phyloP scores from a whole-genome alignment of 2,329 filamentous ascomycete genomes.

The Cryphonectria radicalis region DNA sequence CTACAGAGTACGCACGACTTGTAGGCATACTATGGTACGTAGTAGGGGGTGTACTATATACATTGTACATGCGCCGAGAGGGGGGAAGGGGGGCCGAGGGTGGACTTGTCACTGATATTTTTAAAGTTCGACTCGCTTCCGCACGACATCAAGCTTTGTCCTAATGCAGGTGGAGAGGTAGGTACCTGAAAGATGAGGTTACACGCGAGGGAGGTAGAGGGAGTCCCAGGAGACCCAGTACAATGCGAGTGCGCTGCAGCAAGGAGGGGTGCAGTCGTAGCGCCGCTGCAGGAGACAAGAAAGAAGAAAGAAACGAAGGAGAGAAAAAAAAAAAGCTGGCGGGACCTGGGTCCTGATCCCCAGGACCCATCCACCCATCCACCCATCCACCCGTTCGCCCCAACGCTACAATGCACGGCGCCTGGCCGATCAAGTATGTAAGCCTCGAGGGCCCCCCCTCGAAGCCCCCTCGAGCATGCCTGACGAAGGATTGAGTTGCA shows the following conservation, averaged over 20 bases:
- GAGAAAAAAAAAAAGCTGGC: neutral
- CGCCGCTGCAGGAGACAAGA: slow-evolving; percentile 27
- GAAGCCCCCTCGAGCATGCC: neutral
- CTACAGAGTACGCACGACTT: neutral
- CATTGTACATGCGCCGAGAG: neutral
- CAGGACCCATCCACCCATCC: slow-evolving; percentile 21
- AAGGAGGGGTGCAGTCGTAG: slow-evolving; percentile 25
- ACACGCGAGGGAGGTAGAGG: slow-evolving; percentile 19
- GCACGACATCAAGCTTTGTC: slow-evolving; percentile 10
- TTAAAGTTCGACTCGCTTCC: neutral
- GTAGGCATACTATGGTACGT: neutral
- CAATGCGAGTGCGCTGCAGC: slow-evolving; percentile 26
- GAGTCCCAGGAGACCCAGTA: slow-evolving; percentile 25
- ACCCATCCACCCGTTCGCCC: slow-evolving; percentile 9
- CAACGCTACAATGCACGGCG: slow-evolving; percentile 7
- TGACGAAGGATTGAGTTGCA: neutral
- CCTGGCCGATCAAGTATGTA: neutral
- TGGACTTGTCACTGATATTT: neutral
- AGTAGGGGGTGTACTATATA: too few species aligned
- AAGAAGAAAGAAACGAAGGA: neutral
- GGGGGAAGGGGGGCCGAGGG: neutral
- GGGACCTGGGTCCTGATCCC: slow-evolving; percentile 15
- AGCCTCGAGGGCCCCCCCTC: neutral
- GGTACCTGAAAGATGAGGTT: slow-evolving; percentile 25
- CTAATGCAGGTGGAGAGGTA: slow-evolving; percentile 27